Base-by-base conservation (phyloP, 108 stramenopile genomes). In the Discostella pseudostelligera region DNA sequence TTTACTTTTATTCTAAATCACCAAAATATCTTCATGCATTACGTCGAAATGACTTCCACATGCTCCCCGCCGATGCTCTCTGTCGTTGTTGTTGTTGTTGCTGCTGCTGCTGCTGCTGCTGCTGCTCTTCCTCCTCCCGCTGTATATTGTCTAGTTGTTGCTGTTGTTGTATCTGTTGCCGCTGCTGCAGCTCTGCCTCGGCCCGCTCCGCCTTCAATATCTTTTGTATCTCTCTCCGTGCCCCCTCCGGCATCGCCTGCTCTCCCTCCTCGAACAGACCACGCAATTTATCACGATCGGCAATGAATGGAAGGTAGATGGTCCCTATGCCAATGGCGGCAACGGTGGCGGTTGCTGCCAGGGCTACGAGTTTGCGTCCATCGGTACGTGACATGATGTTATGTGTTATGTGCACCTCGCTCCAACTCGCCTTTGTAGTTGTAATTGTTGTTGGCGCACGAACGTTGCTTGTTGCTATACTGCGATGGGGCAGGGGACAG, bases 261-360 rank as follows among this genome's bases (percentile, higher is more conserved):
- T 76, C 79, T 0, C 69, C 76, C 64, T 77, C 76, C 44, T 80
- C 79, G 29, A 67, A 75, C 8, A 80, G 51, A 4, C 79, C 79
- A 22, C 79, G 69, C 11, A 80, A 40, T 67, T 80, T 80, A 51
- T 80, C 79, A 20, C 74, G 50, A 60, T 80, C 79, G 1, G 79
- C 79, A 17, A 76, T 43, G 56, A 71, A 80, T 3, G 79, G 79
- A 0, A 80, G 64, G 50, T 80, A 80, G 21, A 80, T 70, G 0
- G 73, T 74, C 21, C 63, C 79, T 8, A 80, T 24, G 2, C 79
- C 79, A 0, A 80, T 22, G 20, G 74, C 79, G 17, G 53, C 56
- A 19, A 76, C 54, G 11, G 70, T 80, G 28, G 46, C 70, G 21
- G 79, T 43, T 4, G 44, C 43, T 12, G 79, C 79, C 0, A 80